phyloP scores from a whole-genome alignment of 352 stramenopile genomes.

The Phytophthora capsici region DNA sequence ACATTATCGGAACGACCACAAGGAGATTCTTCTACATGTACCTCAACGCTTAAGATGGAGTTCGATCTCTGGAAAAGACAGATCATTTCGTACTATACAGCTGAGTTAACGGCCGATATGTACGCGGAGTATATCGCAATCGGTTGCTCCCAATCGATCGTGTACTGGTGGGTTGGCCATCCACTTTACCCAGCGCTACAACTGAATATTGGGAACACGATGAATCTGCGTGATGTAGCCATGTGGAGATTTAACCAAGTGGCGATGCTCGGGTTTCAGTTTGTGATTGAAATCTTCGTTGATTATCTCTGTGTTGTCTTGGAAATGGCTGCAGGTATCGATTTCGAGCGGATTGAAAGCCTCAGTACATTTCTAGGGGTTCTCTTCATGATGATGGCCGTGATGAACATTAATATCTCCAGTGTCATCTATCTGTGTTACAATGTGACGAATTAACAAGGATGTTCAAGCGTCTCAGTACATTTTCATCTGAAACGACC shows the following conservation, averaged over 20 bases:
- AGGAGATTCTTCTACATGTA: background rate
- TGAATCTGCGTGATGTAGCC: background rate
- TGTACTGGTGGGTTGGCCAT: constrained; percentile 48
- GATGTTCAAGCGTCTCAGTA: background rate
- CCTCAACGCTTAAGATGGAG: constrained; percentile 5
- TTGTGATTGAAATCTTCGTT: constrained; percentile 32
- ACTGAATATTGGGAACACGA: background rate
- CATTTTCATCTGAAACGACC: constrained; percentile 21
- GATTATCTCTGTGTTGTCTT: constrained; percentile 38
- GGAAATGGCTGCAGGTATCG: constrained; percentile 37
- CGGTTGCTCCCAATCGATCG: constrained; percentile 46
- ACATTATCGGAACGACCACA: background rate
- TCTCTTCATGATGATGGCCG: constrained; percentile 35
- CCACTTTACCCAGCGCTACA: constrained; percentile 37
- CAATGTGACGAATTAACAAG: background rate
- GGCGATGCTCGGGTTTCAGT: constrained; percentile 26
- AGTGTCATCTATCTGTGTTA: constrained; percentile 23
- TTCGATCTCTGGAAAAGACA: constrained; percentile 40
- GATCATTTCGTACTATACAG: constrained; percentile 38
- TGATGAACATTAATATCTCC: constrained; percentile 45
- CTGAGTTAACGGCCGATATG: constrained; percentile 54
- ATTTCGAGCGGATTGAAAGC: constrained; percentile 31
- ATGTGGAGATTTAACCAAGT: constrained; percentile 27
- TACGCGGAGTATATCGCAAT: constrained; percentile 63
- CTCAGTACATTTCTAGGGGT: constrained; percentile 34